phyloP scores from a whole-genome alignment of 208 protist species.

The Crithidia acanthocephali region DNA sequence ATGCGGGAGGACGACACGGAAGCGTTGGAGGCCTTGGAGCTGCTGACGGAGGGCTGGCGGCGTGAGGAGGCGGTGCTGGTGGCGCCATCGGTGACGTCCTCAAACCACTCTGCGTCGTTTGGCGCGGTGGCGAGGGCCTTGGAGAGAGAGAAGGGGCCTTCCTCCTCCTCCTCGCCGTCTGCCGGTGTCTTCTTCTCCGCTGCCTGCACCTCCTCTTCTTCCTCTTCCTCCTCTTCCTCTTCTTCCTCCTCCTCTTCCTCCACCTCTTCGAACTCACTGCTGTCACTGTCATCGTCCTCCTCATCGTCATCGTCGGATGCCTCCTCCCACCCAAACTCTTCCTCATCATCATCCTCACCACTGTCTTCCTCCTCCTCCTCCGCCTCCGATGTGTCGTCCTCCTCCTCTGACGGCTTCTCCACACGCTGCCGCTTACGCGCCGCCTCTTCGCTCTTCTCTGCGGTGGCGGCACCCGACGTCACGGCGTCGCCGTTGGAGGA shows the following conservation, averaged over 20 bases:
- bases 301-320: slow-evolving; percentile 20
- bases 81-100: slow-evolving; percentile 44
- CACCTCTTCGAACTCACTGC: slow-evolving; percentile 26
- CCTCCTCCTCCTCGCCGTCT: slow-evolving; percentile 6
- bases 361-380: slow-evolving; percentile 26
- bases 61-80: slow-evolving; percentile 24
- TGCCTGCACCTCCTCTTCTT: slow-evolving; percentile 34
- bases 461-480: too few relatives aligned
- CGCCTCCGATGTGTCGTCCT: slow-evolving; percentile 10
- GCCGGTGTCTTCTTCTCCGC: too few relatives aligned
- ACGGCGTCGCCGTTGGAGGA: not conserved
- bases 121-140: slow-evolving; percentile 25
- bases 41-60: slow-evolving; percentile 36
- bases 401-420: slow-evolving; percentile 4
- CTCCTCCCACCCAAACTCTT: slow-evolving; percentile 30
- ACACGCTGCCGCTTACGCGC: slow-evolving; percentile 10
- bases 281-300: slow-evolving; percentile 7
- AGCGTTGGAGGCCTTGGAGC: slow-evolving; percentile 38
- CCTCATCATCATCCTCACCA: slow-evolving; percentile 27
- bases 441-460: slow-evolving; percentile 8
- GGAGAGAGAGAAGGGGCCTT: slow-evolving; percentile 29
- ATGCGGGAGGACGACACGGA: slow-evolving; percentile 66
- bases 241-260: slow-evolving; percentile 33
- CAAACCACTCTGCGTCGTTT: slow-evolving; percentile 55
- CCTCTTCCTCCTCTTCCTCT: slow-evolving; percentile 44